Conservation (phyloP, 805 yeast species). For the Saturnispora saitoi region DNA sequence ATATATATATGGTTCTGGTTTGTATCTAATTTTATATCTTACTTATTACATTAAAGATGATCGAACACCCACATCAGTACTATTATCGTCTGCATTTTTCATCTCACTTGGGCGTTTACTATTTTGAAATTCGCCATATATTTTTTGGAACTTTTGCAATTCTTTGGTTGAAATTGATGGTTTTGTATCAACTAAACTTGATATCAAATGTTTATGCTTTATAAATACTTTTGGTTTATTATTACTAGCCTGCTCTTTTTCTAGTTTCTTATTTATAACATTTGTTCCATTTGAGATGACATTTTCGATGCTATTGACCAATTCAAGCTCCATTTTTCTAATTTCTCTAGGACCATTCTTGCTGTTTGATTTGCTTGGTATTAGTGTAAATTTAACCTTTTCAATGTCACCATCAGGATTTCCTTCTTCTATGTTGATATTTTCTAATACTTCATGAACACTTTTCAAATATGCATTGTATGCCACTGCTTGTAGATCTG, state of each 20-base stretch:
- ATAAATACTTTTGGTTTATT: constrained; percentile 35
- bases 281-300: constrained; percentile 20
- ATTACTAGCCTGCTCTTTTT: constrained; percentile 26
- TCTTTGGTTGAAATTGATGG: constrained; percentile 83
- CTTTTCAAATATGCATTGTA: constrained; percentile 89
- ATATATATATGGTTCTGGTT: background rate
- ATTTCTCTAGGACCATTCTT: constrained; percentile 8
- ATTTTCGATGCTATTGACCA: constrained; percentile 16
- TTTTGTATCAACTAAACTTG: constrained; percentile 67
- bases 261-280: constrained; percentile 34
- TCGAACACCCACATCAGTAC: constrained; percentile 78
- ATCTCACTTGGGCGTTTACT: constrained; percentile 67
- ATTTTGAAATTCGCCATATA: constrained; percentile 65
- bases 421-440: constrained; percentile 28
- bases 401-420: constrained; percentile 1
- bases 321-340: constrained; percentile 17
- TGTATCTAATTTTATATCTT: background rate
- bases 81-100: constrained; percentile 70
- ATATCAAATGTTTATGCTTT: constrained; percentile 43
- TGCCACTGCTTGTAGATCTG: constrained; percentile 86
- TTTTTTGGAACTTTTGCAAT: constrained; percentile 45
- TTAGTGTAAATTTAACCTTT: constrained; percentile 19
- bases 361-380: background rate
- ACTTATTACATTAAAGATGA: constrained; percentile 57
- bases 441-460: constrained; percentile 58